Conservation (phyloP, 352 stramenopile genomes). For the Phytophthora melonis region DNA sequence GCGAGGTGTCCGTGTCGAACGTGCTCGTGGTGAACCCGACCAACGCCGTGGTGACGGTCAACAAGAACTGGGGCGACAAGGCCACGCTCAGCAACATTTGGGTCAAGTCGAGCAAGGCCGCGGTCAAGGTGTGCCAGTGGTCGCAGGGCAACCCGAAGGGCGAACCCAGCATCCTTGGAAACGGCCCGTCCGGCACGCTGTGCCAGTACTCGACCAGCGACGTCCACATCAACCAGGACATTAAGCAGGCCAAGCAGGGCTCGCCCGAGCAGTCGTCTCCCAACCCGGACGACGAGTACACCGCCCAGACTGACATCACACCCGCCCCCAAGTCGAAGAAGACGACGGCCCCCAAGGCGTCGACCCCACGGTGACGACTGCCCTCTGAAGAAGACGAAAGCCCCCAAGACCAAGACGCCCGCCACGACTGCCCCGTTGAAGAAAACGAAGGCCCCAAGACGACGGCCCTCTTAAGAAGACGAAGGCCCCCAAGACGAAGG, state of each 20-base stretch:
- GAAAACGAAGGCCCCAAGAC: background rate
- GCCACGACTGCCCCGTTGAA: too few relatives aligned
- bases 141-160: too few relatives aligned
- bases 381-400: background rate
- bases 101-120: too few relatives aligned
- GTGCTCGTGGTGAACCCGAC: too few relatives aligned
- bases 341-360: too few relatives aligned
- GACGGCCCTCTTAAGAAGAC: background rate
- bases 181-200: slow-evolving; percentile 2
- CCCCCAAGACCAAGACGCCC: slow-evolving; percentile 4
- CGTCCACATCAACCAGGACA: slow-evolving; percentile 30
- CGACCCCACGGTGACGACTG: background rate
- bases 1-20: too few relatives aligned
- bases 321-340: too few relatives aligned
- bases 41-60: too few relatives aligned
- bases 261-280: background rate
- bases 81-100: too few relatives aligned
- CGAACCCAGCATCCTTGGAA: slow-evolving; percentile 9
- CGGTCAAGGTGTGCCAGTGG: too few relatives aligned
- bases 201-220: slow-evolving; percentile 28
- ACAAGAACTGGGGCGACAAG: too few relatives aligned
- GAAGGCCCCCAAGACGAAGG: background rate
- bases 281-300: background rate
- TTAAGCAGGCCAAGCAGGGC: background rate
- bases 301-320: background rate